A percentile compares a stretch with the other conserved stretches of the same genome.
These are phyloP conservation scores for Eucalyptus urophylla DNA, from an alignment of 345 rosid species.

Conservation along the genomic window DNA sequence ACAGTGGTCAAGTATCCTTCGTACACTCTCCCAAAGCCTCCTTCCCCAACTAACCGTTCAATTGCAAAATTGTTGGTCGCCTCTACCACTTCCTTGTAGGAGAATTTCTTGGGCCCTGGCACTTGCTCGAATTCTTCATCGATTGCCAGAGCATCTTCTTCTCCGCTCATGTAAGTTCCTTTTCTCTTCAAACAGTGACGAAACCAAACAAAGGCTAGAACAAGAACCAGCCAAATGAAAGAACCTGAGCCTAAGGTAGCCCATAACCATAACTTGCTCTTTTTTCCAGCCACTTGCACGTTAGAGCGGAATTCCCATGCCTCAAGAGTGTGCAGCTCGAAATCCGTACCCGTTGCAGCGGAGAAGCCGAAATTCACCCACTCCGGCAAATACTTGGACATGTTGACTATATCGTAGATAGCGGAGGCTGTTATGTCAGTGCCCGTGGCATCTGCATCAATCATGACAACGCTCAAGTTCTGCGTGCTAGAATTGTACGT, in stretches of 20 bases:
- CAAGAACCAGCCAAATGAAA: neutral
- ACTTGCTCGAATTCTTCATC: neutral
- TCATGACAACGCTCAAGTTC: neutral
- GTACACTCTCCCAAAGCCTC: too few relatives aligned
- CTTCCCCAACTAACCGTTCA: too few relatives aligned
- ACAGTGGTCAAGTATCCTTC: too few relatives aligned
- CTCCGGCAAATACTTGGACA: neutral
- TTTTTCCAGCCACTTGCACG: neutral
- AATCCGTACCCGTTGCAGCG: neutral
- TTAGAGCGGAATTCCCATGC: constrained; percentile 5
- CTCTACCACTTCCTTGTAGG: too few relatives aligned
- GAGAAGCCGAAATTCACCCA: constrained; percentile 13
- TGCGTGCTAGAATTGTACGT: too few relatives aligned
- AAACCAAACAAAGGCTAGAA: neutral
- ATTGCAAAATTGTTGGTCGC: too few relatives aligned
- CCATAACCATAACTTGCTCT: neutral
- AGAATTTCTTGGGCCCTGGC: neutral
- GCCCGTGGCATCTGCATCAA: neutral
- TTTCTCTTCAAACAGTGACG: neutral
- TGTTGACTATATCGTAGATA: neutral
- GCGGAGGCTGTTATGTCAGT: neutral
- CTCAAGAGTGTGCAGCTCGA: neutral
- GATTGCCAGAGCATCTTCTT: neutral
- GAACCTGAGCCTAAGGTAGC: neutral
- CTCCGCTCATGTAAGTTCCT: neutral